phyloP scores from a whole-genome alignment of 352 stramenopile genomes.

The Phytopythium mirpurense region DNA sequence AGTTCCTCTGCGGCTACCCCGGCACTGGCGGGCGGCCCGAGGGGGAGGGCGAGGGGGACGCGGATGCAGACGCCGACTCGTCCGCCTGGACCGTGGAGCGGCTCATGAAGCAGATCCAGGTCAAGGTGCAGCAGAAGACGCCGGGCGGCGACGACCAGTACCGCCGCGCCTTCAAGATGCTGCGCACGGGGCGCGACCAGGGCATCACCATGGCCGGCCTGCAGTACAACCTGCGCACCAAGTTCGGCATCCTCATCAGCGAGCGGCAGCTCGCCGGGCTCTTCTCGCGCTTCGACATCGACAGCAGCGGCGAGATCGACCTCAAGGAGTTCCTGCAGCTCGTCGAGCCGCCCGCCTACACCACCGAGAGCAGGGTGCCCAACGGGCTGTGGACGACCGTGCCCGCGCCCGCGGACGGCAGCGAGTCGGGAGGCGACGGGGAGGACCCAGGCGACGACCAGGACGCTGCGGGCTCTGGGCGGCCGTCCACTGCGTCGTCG shows the following conservation, averaged over 20 bases:
- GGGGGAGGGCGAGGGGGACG: slow-evolving; percentile 11
- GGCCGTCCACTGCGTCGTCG: neutral
- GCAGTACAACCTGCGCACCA: slow-evolving; percentile 72
- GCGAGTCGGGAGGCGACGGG: slow-evolving; percentile 11
- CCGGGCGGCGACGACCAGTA: slow-evolving; percentile 75
- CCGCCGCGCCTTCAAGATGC: slow-evolving; percentile 75
- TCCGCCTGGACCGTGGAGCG: slow-evolving; percentile 62
- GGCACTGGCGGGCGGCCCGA: slow-evolving; percentile 6
- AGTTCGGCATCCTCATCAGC: slow-evolving; percentile 74
- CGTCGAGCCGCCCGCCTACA: slow-evolving; percentile 58
- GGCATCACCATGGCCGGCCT: slow-evolving; percentile 66
- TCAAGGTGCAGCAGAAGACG: slow-evolving; percentile 75
- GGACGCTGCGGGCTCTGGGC: neutral
- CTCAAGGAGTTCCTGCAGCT: slow-evolving; percentile 73
- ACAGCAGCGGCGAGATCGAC: slow-evolving; percentile 69
- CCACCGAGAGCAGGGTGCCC: slow-evolving; percentile 44
- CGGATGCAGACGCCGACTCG: slow-evolving; percentile 38
- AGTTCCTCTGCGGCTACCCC: slow-evolving; percentile 44
- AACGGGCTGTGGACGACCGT: slow-evolving; percentile 49
- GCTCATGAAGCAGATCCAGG: slow-evolving; percentile 68
- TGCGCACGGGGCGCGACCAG: slow-evolving; percentile 58
- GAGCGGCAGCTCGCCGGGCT: slow-evolving; percentile 67
- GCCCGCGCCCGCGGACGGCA: slow-evolving; percentile 9
- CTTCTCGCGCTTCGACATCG: slow-evolving; percentile 54
- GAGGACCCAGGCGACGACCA: slow-evolving; percentile 12